Base-by-base conservation (phyloP, 805 yeast genomes). In the Osmozyma mogii region DNA sequence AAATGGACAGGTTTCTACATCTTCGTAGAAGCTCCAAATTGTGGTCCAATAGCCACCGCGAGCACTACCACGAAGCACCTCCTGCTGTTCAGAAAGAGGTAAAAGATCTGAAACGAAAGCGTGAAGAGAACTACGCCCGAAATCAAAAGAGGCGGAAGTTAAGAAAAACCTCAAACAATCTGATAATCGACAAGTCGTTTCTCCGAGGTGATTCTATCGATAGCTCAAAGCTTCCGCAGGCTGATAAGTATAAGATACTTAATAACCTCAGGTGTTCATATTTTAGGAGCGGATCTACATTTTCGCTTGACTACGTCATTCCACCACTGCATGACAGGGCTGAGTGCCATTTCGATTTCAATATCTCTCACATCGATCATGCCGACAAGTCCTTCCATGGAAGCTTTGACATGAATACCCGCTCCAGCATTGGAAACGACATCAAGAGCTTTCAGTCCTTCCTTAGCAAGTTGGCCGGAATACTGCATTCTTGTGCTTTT, bases 251-350 rank as follows among this genome's bases (percentile, higher is more conserved):
- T 13, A 17, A 13, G 7, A 42, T 42, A 10, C 24, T 42, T 21
- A 27, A 27, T 26, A 45, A 40, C 6, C 32, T 36, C 9, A 33
- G 30, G 8, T 38, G 45, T 15, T 36, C 43, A 11, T 40, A 27
- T 17, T 15, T 40, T 12, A 23, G 24, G 9, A 29, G 29, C 14
- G 44, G 44, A 4, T 34, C 41, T 3, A 17, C 36, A 3, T 35
- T 28, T 16, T 9, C 28, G 6, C 27, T 32, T 17, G 31, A 22
- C 9, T 17, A 27, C 9, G 24, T 9, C n/a, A 17, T 24, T 10
- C 8, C 22, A 25, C 17, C 14, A 4, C 9, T 25, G n/a, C 24
- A 19, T 7, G 31, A 25, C 10, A 22, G 22, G 6, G 9, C 19
- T 9, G 29, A 26, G n/a, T 6, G 13, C 17, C 10, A 4, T 13